Conservation (phyloP, 192 early-diverging fungal species). For the Coemansia sp. region DNA sequence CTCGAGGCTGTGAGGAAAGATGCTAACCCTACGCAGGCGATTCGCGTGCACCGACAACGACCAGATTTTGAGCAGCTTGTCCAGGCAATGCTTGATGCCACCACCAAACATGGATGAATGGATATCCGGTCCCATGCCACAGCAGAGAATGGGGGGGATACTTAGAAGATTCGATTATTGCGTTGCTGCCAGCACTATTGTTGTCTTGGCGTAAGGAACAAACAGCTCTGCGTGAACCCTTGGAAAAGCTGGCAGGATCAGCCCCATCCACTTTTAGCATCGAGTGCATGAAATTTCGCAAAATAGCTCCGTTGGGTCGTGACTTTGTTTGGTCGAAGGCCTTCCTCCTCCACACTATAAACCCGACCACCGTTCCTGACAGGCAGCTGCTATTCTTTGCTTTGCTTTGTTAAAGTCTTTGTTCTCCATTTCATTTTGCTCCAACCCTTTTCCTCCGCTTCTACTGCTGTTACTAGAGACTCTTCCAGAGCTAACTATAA, state of each 20-base stretch:
- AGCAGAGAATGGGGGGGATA: background rate
- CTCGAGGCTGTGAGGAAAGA: conserved; percentile 29
- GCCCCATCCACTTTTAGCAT: too few relatives aligned
- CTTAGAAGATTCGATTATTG: background rate
- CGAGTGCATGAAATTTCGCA: background rate
- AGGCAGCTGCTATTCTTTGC: background rate
- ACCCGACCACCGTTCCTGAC: background rate
- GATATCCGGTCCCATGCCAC: background rate
- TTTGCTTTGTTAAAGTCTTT: background rate
- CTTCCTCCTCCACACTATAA: background rate
- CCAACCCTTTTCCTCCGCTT: background rate
- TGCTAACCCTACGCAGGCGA: conserved; percentile 31
- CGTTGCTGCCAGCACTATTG: background rate
- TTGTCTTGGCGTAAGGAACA: background rate
- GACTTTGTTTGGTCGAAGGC: background rate
- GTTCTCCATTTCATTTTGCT: background rate
- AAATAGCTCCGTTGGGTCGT: background rate
- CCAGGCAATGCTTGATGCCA: conserved; percentile 38
- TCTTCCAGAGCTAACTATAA: background rate
- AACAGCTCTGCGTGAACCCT: background rate
- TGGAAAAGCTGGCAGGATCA: background rate
- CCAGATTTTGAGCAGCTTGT: conserved; percentile 43
- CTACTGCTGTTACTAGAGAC: background rate
- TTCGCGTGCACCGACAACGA: conserved; percentile 40
- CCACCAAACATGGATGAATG: conserved; percentile 2